phyloP scores from a whole-genome alignment of 805 yeast species.

The Komagataella mondaviorum region DNA sequence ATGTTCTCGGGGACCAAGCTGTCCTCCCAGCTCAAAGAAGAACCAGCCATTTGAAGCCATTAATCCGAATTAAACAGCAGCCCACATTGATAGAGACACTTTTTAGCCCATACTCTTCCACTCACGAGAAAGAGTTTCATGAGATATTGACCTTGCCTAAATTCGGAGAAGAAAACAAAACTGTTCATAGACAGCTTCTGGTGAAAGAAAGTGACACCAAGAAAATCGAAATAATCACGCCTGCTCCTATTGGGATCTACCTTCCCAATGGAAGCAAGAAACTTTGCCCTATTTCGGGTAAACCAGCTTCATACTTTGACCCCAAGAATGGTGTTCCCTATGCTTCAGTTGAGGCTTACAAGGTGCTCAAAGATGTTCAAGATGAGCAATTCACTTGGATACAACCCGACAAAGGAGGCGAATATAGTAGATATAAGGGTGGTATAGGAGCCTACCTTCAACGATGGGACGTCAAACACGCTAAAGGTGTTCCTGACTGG shows the following conservation, averaged over 20 bases:
- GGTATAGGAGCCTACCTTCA: slow-evolving; percentile 28
- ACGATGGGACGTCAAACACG: slow-evolving; percentile 33
- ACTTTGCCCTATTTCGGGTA: slow-evolving; percentile 65
- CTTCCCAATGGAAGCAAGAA: slow-evolving; percentile 57
- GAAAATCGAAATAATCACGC: slow-evolving; percentile 42
- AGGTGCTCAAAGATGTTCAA: slow-evolving; percentile 39
- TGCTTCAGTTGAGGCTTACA: slow-evolving; percentile 69
- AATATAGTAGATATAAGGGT: slow-evolving; percentile 15
- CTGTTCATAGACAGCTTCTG: slow-evolving; percentile 25
- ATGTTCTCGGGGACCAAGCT: slow-evolving; percentile 55
- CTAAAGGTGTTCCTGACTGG: slow-evolving; percentile 82
- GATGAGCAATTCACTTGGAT: slow-evolving; percentile 43
- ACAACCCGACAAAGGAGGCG: slow-evolving; percentile 33
- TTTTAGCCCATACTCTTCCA: slow-evolving; percentile 5
- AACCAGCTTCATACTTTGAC: slow-evolving; percentile 72
- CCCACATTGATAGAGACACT: slow-evolving; percentile 3
- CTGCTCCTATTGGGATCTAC: slow-evolving; percentile 64
- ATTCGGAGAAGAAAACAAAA: slow-evolving; percentile 43
- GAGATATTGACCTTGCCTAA: slow-evolving; percentile 36
- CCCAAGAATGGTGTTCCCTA: slow-evolving; percentile 85
- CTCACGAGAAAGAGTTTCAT: slow-evolving; percentile 19
- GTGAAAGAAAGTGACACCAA: slow-evolving; percentile 30
- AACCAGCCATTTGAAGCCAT: slow-evolving; percentile 39
- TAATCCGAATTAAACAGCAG: slow-evolving; percentile 11
- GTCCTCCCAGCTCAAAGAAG: slow-evolving; percentile 36